Conservation (phyloP, 495 filamentous ascomycete species). For the Ramalina intermedia region DNA sequence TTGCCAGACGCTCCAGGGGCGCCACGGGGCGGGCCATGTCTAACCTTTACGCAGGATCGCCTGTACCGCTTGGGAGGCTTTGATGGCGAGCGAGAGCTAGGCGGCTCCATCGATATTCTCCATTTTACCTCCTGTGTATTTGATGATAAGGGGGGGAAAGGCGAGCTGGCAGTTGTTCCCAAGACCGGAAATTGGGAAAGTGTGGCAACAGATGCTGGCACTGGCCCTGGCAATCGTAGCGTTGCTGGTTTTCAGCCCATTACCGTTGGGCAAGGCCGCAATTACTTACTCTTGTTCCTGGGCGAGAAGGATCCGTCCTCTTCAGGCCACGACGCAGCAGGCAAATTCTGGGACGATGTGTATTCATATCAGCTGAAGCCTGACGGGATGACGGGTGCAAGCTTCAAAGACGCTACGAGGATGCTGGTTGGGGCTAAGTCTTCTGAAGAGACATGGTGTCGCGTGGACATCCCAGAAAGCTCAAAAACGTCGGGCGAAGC, state of each 20-base stretch:
- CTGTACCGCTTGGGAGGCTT: slow-evolving; percentile 65
- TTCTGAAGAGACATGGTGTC: slow-evolving; percentile 23
- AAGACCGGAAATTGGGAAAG: slow-evolving; percentile 12
- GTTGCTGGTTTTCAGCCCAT: slow-evolving; percentile 32
- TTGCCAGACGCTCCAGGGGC: slow-evolving; percentile 45
- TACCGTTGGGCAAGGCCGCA: slow-evolving; percentile 35
- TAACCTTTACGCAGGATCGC: slow-evolving; percentile 39
- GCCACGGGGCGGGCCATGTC: slow-evolving; percentile 45
- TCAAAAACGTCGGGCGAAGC: slow-evolving; percentile 2
- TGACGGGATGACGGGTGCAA: slow-evolving; percentile 19
- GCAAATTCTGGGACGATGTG: slow-evolving; percentile 54
- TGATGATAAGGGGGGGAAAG: slow-evolving; percentile 15
- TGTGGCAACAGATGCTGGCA: background rate
- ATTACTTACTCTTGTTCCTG: slow-evolving; percentile 50
- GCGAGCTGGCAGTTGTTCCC: slow-evolving; percentile 9
- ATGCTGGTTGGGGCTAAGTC: slow-evolving; percentile 34
- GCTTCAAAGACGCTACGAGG: slow-evolving; percentile 26
- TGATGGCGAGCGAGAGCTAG: slow-evolving; percentile 48
- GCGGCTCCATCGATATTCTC: slow-evolving; percentile 43
- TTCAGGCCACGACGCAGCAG: slow-evolving; percentile 49
- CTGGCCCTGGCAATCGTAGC: slow-evolving; percentile 27
- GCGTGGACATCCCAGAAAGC: slow-evolving; percentile 11
- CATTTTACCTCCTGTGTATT: slow-evolving; percentile 8
- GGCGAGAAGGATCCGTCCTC: slow-evolving; percentile 50
- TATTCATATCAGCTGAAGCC: slow-evolving; percentile 56